Conservation (phyloP, 768 basidiomycete species). For the Rhodotorula diobovata region DNA sequence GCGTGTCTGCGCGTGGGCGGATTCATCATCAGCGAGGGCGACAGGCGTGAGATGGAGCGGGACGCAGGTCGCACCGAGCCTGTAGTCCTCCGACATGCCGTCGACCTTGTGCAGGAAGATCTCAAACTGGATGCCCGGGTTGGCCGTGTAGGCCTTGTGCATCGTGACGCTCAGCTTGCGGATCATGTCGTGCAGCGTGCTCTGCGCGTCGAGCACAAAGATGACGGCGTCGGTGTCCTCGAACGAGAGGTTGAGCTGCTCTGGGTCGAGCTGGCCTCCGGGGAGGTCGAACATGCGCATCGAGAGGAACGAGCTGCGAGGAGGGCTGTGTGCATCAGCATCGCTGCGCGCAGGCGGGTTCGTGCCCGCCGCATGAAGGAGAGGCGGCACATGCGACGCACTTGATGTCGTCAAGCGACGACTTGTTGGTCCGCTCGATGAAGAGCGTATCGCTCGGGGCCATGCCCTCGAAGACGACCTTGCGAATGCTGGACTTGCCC, state of each 20-base stretch:
- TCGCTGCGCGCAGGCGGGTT: not conserved
- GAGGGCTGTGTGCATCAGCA: not conserved
- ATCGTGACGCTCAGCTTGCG: slow-evolving; percentile 64
- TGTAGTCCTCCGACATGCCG: slow-evolving; percentile 78
- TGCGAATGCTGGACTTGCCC: slow-evolving; percentile 85
- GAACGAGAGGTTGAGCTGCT: slow-evolving; percentile 64
- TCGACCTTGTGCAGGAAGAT: slow-evolving; percentile 96
- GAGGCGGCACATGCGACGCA: slow-evolving; percentile 50
- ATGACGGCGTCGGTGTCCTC: slow-evolving; percentile 77
- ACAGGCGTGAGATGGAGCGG: too few relatives aligned
- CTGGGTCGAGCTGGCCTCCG: slow-evolving; percentile 66
- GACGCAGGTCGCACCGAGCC: slow-evolving; percentile 68
- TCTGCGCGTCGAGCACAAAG: slow-evolving; percentile 94
- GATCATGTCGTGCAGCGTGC: slow-evolving; percentile 48
- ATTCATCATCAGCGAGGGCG: not conserved
- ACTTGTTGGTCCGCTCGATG: slow-evolving; percentile 76
- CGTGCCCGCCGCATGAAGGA: not conserved
- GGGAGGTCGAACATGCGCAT: slow-evolving; percentile 96
- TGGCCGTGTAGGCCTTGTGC: slow-evolving; percentile 55
- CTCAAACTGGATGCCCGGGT: slow-evolving; percentile 73
- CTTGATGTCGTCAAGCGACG: slow-evolving; percentile 63
- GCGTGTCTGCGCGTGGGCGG: slow-evolving; percentile 63
- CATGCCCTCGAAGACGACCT: slow-evolving; percentile 83
- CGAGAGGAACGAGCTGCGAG: slow-evolving; percentile 74
- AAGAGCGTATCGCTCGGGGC: slow-evolving; percentile 81